phyloP scores from a whole-genome alignment of 2,329 filamentous ascomycete species.

The Sclerotinia trifoliorum region DNA sequence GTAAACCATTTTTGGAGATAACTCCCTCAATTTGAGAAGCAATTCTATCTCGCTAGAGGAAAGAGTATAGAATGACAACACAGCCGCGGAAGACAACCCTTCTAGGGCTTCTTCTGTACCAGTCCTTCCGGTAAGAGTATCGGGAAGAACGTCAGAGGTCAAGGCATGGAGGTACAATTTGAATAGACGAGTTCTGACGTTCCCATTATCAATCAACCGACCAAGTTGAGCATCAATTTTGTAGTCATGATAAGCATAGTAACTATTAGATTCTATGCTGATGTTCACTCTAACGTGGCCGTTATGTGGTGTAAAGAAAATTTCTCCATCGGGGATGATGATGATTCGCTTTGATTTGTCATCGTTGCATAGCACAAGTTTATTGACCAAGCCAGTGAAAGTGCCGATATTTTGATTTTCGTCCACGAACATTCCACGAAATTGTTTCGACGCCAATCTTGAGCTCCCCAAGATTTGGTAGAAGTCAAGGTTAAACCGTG shows the following conservation, averaged over 20 bases:
- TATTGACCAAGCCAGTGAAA: constrained; percentile 50
- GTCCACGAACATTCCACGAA: constrained; percentile 51
- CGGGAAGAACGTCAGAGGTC: constrained; percentile 50
- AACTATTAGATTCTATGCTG: constrained; percentile 4
- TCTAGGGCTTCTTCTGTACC: constrained; percentile 42
- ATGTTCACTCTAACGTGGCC: constrained; percentile 44
- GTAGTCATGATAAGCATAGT: constrained; percentile 45
- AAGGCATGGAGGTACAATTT: constrained; percentile 54
- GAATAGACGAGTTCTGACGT: constrained; percentile 51
- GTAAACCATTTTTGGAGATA: constrained; percentile 47
- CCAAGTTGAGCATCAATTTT: constrained; percentile 51
- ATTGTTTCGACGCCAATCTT: constrained; percentile 48
- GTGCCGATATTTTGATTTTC: constrained; percentile 47
- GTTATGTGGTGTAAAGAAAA: constrained; percentile 23
- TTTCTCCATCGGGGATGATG: constrained; percentile 13
- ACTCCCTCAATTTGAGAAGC: constrained; percentile 42
- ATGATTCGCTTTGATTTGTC: constrained; percentile 44
- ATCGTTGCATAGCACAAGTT: constrained; percentile 47
- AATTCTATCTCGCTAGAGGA: constrained; percentile 40
- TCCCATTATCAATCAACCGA: constrained; percentile 50
- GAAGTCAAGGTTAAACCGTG: constrained; percentile 51
- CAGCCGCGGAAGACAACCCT: constrained; percentile 49
- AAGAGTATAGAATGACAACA: constrained; percentile 49
- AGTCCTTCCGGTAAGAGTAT: constrained; percentile 27
- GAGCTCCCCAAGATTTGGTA: constrained; percentile 35